Evolutionary conservation across 2,329 filamentous ascomycete genomes (phyloP), one percentile per base, ranked within the genome.

Genomic region (Sphaerostilbella broomeana): DNA sequence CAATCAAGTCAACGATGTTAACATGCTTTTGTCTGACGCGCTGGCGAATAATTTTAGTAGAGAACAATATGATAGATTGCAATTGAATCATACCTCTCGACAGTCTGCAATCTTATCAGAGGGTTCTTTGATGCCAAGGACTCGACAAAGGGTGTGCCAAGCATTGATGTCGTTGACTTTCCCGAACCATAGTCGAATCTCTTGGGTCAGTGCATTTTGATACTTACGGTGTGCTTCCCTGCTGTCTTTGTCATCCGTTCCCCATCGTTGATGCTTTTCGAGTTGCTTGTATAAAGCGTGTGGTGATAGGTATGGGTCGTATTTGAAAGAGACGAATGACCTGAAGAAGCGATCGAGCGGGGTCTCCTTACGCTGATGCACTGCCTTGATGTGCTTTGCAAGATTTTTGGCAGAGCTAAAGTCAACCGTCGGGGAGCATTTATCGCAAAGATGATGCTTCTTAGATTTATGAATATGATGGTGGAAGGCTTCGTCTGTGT

Each of bases 171-270:
- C 38, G 7, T 21, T 20, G 6, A 24, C 16, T 6, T 19, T 19
- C 3, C 38, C 38, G 12, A 33, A 41, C 20, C 33, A 41, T 10
- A 35, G 13, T 5, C 27, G n/a, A 3, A 41, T 26, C n/a, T 41
- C 38, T 5, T 29, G 17, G n/a, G 16, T 16, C 16, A 41, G 27
- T 11, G 38, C 32, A 6, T 16, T 9, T 13, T 35, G 38, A 8
- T 41, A 41, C 6, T 13, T 11, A 10, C 21, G 19, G 21, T 29
- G 27, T 10, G 27, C 36, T 3, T 26, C 6, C 6, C 27, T 15
- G 4, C 4, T 7, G 13, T 29, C n/a, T 5, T 13, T 13, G 5
- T 17, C 12, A 12, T 26, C 11, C n/a, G n/a, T n/a, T n/a, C n/a
- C n/a, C 38, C 38, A 41, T 19, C 13, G 17, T n/a, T 15, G 12